Conservation (phyloP, 2,329 filamentous ascomycete genomes). For the Zelopaecilomyces penicillatus region DNA sequence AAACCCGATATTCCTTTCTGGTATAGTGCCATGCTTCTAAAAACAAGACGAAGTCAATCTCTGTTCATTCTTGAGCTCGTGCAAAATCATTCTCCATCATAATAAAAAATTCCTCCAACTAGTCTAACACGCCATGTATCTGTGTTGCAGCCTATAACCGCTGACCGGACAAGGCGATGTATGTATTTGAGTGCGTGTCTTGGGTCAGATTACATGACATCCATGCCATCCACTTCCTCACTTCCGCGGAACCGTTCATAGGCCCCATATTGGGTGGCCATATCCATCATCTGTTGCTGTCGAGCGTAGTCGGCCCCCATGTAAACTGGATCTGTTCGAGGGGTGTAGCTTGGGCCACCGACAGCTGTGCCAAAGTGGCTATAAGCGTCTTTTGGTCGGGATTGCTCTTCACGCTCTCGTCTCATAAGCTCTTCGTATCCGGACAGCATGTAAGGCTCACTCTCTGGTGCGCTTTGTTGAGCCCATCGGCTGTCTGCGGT, state of each 20-base stretch:
- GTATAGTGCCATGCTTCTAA: neutral
- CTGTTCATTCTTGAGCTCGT: constrained; percentile 1
- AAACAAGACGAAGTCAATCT: neutral
- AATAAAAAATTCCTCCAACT: constrained; percentile 1
- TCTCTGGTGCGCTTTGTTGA: constrained; percentile 32
- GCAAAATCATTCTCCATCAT: neutral
- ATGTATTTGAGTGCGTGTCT: constrained; percentile 10
- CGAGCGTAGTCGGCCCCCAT: constrained; percentile 35
- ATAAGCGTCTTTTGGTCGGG: constrained; percentile 32
- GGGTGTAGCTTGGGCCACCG: constrained; percentile 37
- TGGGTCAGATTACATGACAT: constrained; percentile 28
- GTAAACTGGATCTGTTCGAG: constrained; percentile 64
- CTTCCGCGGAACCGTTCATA: constrained; percentile 40
- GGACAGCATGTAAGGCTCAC: constrained; percentile 76
- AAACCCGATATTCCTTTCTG: neutral
- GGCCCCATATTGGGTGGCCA: constrained; percentile 62
- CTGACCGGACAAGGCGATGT: constrained; percentile 3
- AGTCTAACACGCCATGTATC: constrained; percentile 3
- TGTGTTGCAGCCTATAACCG: neutral
- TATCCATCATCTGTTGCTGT: constrained; percentile 44
- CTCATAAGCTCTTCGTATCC: constrained; percentile 67
- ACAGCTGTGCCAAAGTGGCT: constrained; percentile 34
- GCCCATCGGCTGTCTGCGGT: constrained; percentile 46
- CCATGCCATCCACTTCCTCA: constrained; percentile 42
- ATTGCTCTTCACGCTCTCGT: constrained; percentile 48